A percentile compares a stretch with the other conserved stretches of the same genome.
These are phyloP conservation scores for Zymoseptoria pseudotritici DNA, from an alignment of 2,329 filamentous ascomycete species.

Conservation along the genomic window DNA sequence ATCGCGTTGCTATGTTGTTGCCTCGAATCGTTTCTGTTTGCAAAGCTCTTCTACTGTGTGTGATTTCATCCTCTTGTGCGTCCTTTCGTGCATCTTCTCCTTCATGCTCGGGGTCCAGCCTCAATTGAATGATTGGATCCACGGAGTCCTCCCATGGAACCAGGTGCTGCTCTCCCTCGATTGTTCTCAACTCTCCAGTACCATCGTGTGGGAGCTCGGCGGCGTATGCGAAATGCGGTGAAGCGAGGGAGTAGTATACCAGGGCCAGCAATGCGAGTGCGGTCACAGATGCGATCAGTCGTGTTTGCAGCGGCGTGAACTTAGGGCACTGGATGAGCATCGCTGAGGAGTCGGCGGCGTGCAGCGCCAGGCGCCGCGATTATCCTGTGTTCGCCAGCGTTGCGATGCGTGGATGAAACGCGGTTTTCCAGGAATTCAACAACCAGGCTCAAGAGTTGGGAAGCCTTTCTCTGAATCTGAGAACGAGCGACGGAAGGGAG, in stretches of 20 bases:
- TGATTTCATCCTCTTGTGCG: slow-evolving; percentile 16
- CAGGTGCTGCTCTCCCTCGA: slow-evolving; percentile 39
- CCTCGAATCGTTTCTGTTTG: slow-evolving; percentile 20
- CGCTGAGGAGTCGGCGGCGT: not conserved
- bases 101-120: slow-evolving; percentile 19
- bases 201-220: slow-evolving; percentile 41
- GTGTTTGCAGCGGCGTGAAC: slow-evolving; percentile 63
- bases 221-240: slow-evolving; percentile 56
- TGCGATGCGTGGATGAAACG: not conserved
- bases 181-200: slow-evolving; percentile 27
- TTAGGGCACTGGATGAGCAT: slow-evolving; percentile 38
- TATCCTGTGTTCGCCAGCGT: slow-evolving; percentile 10
- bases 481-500: not conserved
- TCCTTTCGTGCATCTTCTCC: too few species aligned
- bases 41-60: slow-evolving; percentile 22
- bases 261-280: slow-evolving; percentile 53
- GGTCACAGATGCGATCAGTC: slow-evolving; percentile 59
- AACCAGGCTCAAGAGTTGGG: not conserved
- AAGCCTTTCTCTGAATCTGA: not conserved
- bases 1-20: slow-evolving; percentile 55
- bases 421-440: not conserved
- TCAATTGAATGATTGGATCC: not conserved
- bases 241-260: slow-evolving; percentile 55
- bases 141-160: slow-evolving; percentile 31
- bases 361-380: slow-evolving; percentile 10